A percentile compares a stretch with the other conserved stretches of the same genome.
Conservation (phyloP, 2,329 filamentous ascomycete genomes). For the Arthrobotrys musiformis region DNA sequence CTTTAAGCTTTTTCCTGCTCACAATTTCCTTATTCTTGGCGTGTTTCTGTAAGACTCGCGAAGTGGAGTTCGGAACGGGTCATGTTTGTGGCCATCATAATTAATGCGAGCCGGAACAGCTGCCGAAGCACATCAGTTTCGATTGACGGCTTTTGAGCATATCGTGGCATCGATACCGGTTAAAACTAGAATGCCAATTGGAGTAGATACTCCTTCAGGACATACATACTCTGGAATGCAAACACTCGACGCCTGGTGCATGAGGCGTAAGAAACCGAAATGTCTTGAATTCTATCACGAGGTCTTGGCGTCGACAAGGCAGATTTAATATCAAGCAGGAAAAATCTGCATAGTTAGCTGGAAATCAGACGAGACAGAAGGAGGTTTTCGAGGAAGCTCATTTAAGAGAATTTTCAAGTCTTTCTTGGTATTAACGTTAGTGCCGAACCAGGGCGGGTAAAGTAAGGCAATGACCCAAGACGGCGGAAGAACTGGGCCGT, state of each 20-base stretch:
- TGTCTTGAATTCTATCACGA: conserved; percentile 11
- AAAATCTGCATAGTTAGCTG: neutral
- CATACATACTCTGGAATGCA: too few relatives aligned
- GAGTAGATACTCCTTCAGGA: neutral
- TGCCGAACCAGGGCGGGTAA: conserved; percentile 8
- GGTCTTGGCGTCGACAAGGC: neutral
- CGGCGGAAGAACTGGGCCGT: conserved; percentile 16
- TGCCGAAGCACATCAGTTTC: neutral
- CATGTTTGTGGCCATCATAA: neutral
- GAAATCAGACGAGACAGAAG: neutral
- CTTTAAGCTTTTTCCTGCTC: conserved; percentile 6
- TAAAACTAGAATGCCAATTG: neutral
- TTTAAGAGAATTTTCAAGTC: neutral
- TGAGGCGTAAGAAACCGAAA: neutral
- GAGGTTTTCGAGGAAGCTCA: neutral
- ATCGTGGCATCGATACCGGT: neutral
- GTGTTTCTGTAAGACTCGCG: neutral
- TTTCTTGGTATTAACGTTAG: conserved; percentile 9
- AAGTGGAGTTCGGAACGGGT: conserved; percentile 12
- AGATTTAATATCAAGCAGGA: conserved; percentile 1
- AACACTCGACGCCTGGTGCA: neutral
- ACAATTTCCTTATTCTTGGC: conserved; percentile 3
- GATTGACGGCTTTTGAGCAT: neutral
- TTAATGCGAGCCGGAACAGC: conserved; percentile 9
- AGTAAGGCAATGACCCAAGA: neutral